A percentile compares a stretch with the other conserved stretches of the same genome.
These are phyloP conservation scores for Postia placenta DNA, from an alignment of 768 basidiomycete species.

Conservation along the genomic window DNA sequence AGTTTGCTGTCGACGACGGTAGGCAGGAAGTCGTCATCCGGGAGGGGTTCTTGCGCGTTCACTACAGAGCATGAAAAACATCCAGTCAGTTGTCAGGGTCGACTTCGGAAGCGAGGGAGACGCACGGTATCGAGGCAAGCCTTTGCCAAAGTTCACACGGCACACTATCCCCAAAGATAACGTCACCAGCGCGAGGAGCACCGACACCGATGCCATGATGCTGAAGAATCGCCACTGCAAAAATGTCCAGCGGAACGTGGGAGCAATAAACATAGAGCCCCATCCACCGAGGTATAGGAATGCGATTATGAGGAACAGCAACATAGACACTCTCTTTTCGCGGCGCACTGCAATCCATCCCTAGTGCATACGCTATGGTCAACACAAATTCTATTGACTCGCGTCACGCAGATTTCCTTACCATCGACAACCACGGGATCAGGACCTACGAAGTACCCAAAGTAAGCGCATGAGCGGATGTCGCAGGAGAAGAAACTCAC, in stretches of 20 bases:
- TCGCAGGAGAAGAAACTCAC: slow-evolving; percentile 35
- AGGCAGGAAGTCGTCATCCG: slow-evolving; percentile 36
- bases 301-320: slow-evolving; percentile 57
- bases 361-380: slow-evolving; percentile 26
- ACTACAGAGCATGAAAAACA: slow-evolving; percentile 35
- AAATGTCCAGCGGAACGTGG: slow-evolving; percentile 74
- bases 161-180: slow-evolving; percentile 62
- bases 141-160: slow-evolving; percentile 73
- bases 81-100: slow-evolving; percentile 1
- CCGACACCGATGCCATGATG: slow-evolving; percentile 52
- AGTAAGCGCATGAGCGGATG: slow-evolving; percentile 1
- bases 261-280: slow-evolving; percentile 67
- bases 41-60: slow-evolving; percentile 44
- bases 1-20: slow-evolving; percentile 24
- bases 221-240: slow-evolving; percentile 70
- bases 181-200: slow-evolving; percentile 46
- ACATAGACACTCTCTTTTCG: slow-evolving; percentile 54
- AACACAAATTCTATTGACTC: not conserved
- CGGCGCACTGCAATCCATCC: slow-evolving; percentile 75
- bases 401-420: slow-evolving; percentile 22
- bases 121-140: slow-evolving; percentile 62
- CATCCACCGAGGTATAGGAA: slow-evolving; percentile 60
- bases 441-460: slow-evolving; percentile 44
- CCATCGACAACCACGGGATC: slow-evolving; percentile 63
- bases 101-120: slow-evolving; percentile 4